phyloP scores from a whole-genome alignment of 2,329 filamentous ascomycete genomes.

The Rutstroemia sp. region DNA sequence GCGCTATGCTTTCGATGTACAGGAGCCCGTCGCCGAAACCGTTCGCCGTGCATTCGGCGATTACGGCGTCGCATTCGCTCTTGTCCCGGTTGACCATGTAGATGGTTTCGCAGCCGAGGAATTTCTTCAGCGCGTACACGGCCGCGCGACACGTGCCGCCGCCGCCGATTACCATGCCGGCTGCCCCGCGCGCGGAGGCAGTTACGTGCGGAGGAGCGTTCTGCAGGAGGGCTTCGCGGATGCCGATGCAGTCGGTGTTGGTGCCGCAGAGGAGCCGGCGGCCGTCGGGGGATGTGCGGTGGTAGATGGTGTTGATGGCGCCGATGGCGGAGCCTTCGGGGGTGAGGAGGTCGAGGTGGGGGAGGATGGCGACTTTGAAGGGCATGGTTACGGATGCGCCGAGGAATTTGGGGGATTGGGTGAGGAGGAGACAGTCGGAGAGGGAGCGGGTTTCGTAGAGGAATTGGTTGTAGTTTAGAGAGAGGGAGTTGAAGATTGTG shows the following conservation, averaged over 20 bases:
- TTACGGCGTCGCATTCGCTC: conserved; percentile 58
- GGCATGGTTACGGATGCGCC: conserved; percentile 76
- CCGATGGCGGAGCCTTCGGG: conserved; percentile 66
- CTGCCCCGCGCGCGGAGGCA: conserved; percentile 46
- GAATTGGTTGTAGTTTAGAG: conserved; percentile 44
- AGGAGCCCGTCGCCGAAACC: conserved; percentile 54
- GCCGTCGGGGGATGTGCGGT: conserved; percentile 36
- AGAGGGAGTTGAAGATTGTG: conserved; percentile 44
- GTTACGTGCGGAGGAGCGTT: conserved; percentile 41
- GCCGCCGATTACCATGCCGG: conserved; percentile 68
- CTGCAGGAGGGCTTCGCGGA: conserved; percentile 62
- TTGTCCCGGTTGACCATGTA: conserved; percentile 73
- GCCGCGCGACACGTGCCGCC: conserved; percentile 74
- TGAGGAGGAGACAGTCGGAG: conserved; percentile 41
- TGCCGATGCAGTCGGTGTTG: conserved; percentile 76
- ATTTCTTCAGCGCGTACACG: conserved; percentile 66
- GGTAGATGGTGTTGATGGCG: conserved; percentile 73
- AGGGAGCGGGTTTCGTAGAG: conserved; percentile 47
- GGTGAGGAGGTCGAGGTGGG: conserved; percentile 65
- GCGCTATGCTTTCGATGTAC: conserved; percentile 52
- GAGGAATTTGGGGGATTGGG: conserved; percentile 52
- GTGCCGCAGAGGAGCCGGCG: conserved; percentile 53
- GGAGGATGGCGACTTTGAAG: conserved; percentile 70
- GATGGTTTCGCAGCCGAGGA: conserved; percentile 58
- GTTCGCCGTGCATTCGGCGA: conserved; percentile 52